phyloP scores from a whole-genome alignment of 2,329 filamentous ascomycete genomes.

The Aotearoamyces nothofagi region DNA sequence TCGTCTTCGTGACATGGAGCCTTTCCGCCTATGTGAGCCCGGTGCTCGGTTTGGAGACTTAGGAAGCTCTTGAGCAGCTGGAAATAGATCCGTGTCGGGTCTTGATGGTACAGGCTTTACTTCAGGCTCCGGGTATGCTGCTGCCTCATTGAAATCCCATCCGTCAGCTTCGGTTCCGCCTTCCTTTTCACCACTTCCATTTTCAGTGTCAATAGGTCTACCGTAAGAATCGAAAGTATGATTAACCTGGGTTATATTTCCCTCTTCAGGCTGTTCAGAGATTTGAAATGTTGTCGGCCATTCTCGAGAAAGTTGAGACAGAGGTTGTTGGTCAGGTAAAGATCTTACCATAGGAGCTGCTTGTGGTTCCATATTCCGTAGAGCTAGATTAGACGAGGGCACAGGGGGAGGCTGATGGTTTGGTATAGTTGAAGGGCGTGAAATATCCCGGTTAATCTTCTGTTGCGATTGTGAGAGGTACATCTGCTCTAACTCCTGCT shows the following conservation, averaged over 20 bases:
- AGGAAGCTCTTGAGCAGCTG: constrained; percentile 60
- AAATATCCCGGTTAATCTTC: constrained; percentile 37
- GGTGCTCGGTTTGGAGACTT: constrained; percentile 65
- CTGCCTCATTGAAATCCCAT: constrained; percentile 85
- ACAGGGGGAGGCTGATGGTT: constrained; percentile 45
- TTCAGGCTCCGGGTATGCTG: constrained; percentile 40
- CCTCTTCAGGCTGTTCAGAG: constrained; percentile 25
- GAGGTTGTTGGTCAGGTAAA: constrained; percentile 30
- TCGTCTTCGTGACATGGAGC: constrained; percentile 58
- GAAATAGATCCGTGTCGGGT: constrained; percentile 80
- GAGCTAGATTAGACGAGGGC: constrained; percentile 23
- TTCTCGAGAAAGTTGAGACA: constrained; percentile 25
- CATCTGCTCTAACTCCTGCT: constrained; percentile 20
- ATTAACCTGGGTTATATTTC: constrained; percentile 39
- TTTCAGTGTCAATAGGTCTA: constrained; percentile 25
- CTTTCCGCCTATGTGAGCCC: constrained; percentile 62
- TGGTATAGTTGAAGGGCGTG: constrained; percentile 34
- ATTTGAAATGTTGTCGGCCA: constrained; percentile 16
- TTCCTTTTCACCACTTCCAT: constrained; percentile 29
- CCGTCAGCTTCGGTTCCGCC: constrained; percentile 45
- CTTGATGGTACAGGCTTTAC: constrained; percentile 39
- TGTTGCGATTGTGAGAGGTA: constrained; percentile 26
- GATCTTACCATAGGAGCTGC: constrained; percentile 36
- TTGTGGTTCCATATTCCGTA: constrained; percentile 25
- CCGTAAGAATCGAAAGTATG: constrained; percentile 44